Evolutionary conservation across 2,329 filamentous ascomycete species (phyloP).

Genomic region (Ascochyta fabae): DNA sequence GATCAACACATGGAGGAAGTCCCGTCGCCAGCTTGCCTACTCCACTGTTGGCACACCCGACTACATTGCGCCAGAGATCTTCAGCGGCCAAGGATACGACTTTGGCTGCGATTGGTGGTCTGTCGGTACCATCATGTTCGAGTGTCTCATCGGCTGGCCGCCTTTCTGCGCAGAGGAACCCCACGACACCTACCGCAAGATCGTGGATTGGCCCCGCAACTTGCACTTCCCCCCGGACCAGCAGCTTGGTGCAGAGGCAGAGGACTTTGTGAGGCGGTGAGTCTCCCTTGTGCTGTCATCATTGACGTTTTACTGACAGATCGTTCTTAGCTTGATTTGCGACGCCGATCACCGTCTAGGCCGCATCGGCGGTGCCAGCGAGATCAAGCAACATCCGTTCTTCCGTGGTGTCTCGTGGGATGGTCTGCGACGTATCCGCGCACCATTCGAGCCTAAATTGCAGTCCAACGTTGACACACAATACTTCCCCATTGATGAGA

Average conservation of each 20-base stretch:
- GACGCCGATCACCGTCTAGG: slow-evolving; percentile 93
- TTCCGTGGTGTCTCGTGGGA: slow-evolving; percentile 98
- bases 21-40: slow-evolving; percentile 93
- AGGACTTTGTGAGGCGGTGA: slow-evolving; percentile 90
- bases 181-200: slow-evolving; percentile 98
- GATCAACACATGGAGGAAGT: slow-evolving; percentile 99
- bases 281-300: slow-evolving; percentile 36
- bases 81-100: slow-evolving; percentile 93
- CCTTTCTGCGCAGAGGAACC: slow-evolving; percentile 98
- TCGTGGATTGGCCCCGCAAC: slow-evolving; percentile 96
- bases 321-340: slow-evolving; percentile 76
- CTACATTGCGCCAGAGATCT: slow-evolving; percentile 98
- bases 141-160: slow-evolving; percentile 97
- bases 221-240: slow-evolving; percentile 97
- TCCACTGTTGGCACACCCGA: slow-evolving; percentile 98
- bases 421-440: slow-evolving; percentile 86
- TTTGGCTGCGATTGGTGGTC: slow-evolving; percentile 99
- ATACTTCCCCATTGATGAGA: slow-evolving; percentile 98
- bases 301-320: slow-evolving; percentile 28
- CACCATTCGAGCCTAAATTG: slow-evolving; percentile 93
- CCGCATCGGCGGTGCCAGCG: slow-evolving; percentile 78
- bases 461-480: slow-evolving; percentile 94
- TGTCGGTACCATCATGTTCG: slow-evolving; percentile 98
- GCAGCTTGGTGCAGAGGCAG: slow-evolving; percentile 83
- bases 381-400: slow-evolving; percentile 94